A percentile compares a stretch with the other conserved stretches of the same genome.
Conservation (phyloP, 2,329 filamentous ascomycete species). For the Trichoderma atrobrunneum region DNA sequence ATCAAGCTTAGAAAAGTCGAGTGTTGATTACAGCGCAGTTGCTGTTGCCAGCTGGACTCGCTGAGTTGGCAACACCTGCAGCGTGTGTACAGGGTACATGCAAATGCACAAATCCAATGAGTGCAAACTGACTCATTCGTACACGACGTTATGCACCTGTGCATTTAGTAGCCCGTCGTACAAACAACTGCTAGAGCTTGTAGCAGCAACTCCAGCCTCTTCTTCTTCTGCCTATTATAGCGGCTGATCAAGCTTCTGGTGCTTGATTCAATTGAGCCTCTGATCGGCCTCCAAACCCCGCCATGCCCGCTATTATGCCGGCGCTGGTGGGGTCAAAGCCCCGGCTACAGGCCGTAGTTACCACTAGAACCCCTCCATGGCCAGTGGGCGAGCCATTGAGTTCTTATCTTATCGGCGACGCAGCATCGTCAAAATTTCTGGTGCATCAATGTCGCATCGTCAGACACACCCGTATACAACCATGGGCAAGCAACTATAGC, state of each 20-base stretch:
- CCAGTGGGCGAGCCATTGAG: neutral
- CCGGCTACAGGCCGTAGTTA: neutral
- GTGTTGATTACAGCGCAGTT: neutral
- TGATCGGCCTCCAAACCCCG: slow-evolving; percentile 6
- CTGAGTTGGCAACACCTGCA: neutral
- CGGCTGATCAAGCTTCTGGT: neutral
- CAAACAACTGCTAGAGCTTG: neutral
- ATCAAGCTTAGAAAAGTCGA: neutral
- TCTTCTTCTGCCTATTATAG: neutral
- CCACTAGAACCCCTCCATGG: neutral
- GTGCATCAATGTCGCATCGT: neutral
- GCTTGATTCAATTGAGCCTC: neutral
- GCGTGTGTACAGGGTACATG: neutral
- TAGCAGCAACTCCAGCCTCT: neutral
- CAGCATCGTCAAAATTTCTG: slow-evolving; percentile 5
- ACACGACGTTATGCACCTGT: neutral
- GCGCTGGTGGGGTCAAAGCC: slow-evolving; percentile 6
- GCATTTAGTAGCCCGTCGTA: neutral
- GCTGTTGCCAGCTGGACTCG: no score
- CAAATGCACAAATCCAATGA: neutral
- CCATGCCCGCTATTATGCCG: neutral
- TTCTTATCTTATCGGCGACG: slow-evolving; percentile 12
- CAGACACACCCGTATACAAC: neutral
- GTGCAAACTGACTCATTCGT: neutral
- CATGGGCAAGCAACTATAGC: neutral